Conservation (phyloP, 352 stramenopile genomes). For the Globisporangium megalacanthum region DNA sequence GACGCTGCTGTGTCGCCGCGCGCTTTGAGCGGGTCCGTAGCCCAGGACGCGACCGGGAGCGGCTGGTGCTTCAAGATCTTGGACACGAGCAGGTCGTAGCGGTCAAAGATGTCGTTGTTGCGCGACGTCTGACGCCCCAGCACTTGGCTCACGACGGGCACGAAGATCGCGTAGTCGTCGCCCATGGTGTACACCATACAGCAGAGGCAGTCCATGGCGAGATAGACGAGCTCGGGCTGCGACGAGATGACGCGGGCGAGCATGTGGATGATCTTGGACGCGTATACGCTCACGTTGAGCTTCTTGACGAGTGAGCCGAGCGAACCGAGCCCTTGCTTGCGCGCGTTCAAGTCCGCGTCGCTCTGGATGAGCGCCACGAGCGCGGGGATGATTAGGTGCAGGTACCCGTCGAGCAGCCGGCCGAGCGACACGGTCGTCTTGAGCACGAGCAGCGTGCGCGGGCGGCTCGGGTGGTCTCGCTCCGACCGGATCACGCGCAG, state of each 20-base stretch:
- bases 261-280: conserved; percentile 89
- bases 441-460: conserved; percentile 69
- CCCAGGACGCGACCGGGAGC: conserved; percentile 77
- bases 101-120: conserved; percentile 82
- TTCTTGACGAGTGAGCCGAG: conserved; percentile 86
- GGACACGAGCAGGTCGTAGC: conserved; percentile 82
- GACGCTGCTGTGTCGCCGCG: conserved; percentile 20
- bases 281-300: conserved; percentile 85
- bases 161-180: conserved; percentile 87
- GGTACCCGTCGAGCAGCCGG: conserved; percentile 71
- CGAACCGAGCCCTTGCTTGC: conserved; percentile 76
- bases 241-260: conserved; percentile 77
- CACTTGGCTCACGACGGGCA: conserved; percentile 81
- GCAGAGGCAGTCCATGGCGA: conserved; percentile 85
- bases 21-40: conserved; percentile 62
- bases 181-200: conserved; percentile 89
- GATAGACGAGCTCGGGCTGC: conserved; percentile 78
- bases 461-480: conserved; percentile 55
- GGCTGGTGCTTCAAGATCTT: conserved; percentile 87
- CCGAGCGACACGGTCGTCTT: conserved; percentile 77
- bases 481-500: conserved; percentile 82
- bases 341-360: conserved; percentile 72
- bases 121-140: conserved; percentile 62
- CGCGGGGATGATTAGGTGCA: conserved; percentile 81
- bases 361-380: conserved; percentile 81